These are phyloP conservation scores for Lactifluus piperatus DNA, from an alignment of 768 basidiomycete species.

Conservation along the genomic window DNA sequence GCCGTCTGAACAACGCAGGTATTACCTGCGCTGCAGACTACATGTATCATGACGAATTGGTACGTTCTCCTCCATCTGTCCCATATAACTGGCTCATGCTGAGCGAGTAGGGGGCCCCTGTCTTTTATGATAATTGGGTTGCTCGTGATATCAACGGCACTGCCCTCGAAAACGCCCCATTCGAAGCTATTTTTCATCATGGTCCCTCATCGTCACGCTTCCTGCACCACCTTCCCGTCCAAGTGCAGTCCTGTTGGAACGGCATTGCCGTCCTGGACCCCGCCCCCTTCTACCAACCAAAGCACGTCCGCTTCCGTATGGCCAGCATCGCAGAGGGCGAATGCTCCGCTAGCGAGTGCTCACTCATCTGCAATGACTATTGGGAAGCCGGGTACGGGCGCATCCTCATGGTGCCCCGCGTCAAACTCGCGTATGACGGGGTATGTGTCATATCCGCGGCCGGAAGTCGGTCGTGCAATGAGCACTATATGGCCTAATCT, in stretches of 20 bases:
- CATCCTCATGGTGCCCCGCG: slow-evolving; percentile 95
- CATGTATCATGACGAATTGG: slow-evolving; percentile 97
- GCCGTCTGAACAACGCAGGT: slow-evolving; percentile 86
- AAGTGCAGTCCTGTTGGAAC: slow-evolving; percentile 99
- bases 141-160: slow-evolving; percentile 98
- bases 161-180: slow-evolving; percentile 95
- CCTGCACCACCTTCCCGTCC: slow-evolving; percentile 86
- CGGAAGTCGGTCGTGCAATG: not conserved
- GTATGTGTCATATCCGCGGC: slow-evolving; percentile 29
- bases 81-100: not conserved
- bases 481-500: not conserved
- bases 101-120: slow-evolving; percentile 56
- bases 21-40: slow-evolving; percentile 98
- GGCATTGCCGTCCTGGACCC: slow-evolving; percentile 94
- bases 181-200: slow-evolving; percentile 91
- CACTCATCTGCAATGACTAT: slow-evolving; percentile 96
- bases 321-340: slow-evolving; percentile 80
- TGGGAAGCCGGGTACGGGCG: slow-evolving; percentile 94
- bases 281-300: slow-evolving; percentile 86
- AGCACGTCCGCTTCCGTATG: slow-evolving; percentile 94
- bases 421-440: slow-evolving; percentile 92
- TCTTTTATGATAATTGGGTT: slow-evolving; percentile 99
- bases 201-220: slow-evolving; percentile 66
- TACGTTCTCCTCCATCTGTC: slow-evolving; percentile 28
- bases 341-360: slow-evolving; percentile 93